Evolutionary conservation across 164 flowering plant genomes (phyloP), one percentile per base, ranked within the genome.

Genomic region (Hamamelis virginiana): DNA sequence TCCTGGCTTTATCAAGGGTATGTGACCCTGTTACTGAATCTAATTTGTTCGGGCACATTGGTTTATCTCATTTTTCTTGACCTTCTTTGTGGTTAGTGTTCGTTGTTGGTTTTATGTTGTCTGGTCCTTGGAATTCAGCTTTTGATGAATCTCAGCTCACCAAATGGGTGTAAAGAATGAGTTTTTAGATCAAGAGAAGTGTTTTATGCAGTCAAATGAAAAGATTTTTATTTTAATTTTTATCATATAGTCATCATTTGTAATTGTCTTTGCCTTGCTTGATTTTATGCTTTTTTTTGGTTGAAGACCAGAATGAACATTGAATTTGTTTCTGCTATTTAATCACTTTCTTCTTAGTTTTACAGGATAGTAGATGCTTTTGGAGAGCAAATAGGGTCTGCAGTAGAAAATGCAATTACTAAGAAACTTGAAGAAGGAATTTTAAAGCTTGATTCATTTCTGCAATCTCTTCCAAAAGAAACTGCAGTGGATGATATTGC

Each of bases 1-100:
- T 92, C 98, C 33, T 95, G 98, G 98, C 80, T 95, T 64, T 95
- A 95, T 83, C 97, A 92, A 86, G 96, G 94, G 98, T 95, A 85
- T 52, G 76, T 21, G 9, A 23, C 64, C 19, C 53, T 62, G 25
- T 56, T 13, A 19, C 25, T 4, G 22, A 64, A 22, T 13, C 18
- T 16, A 27, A 18, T n/a, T 5, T 10, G 19, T 52, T 41, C 6
- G 4, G 41, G 41, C 41, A 33, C 41, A n/a, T n/a, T n/a, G n/a
- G n/a, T n/a, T n/a, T n/a, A n/a, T n/a, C n/a, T n/a, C n/a, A n/a
- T 33, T 33, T 33, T 33, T 33, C 41, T 2, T 33, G 41, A 33
- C 6, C 41, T 33, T 33, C 41, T 33, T 33, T 33, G 6, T 6
- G 6, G 2, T 33, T 33, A 33, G 41, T 33, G 41, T 33, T 33